A percentile compares a stretch with the other conserved stretches of the same genome.
These are phyloP conservation scores for Pichia exigua DNA, from an alignment of 805 yeast genomes.

Conservation along the genomic window DNA sequence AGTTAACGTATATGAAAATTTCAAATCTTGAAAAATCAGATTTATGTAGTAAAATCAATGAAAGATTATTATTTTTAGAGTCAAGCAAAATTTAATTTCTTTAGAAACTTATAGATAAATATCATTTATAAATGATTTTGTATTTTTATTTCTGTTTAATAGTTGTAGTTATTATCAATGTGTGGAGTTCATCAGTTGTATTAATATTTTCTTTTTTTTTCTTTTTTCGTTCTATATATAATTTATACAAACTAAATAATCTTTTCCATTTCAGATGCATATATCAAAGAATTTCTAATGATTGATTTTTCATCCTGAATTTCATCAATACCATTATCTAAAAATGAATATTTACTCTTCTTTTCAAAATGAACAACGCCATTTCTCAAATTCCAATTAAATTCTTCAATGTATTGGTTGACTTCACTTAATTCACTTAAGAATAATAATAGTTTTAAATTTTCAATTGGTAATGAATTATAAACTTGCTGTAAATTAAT, in stretches of 20 bases:
- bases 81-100: not conserved
- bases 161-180: not conserved
- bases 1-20: constrained; percentile 18
- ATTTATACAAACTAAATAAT: constrained; percentile 45
- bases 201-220: not conserved
- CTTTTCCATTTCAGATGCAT: constrained; percentile 88
- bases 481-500: constrained; percentile 76
- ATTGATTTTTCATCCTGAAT: constrained; percentile 38
- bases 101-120: not conserved
- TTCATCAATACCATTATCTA: constrained; percentile 1
- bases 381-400: constrained; percentile 51
- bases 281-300: constrained; percentile 67
- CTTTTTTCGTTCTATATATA: not conserved
- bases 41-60: constrained; percentile 1
- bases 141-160: not conserved
- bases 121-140: not conserved
- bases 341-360: constrained; percentile 15
- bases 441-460: constrained; percentile 75
- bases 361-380: constrained; percentile 42
- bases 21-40: constrained; percentile 22
- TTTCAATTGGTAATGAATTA: constrained; percentile 64
- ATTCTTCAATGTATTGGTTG: constrained; percentile 42
- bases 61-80: constrained; percentile 1
- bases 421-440: constrained; percentile 47
- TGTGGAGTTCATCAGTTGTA: too few relatives aligned